Conservation (phyloP, 2,329 filamentous ascomycete genomes). For the Fusarium coffeatum region DNA sequence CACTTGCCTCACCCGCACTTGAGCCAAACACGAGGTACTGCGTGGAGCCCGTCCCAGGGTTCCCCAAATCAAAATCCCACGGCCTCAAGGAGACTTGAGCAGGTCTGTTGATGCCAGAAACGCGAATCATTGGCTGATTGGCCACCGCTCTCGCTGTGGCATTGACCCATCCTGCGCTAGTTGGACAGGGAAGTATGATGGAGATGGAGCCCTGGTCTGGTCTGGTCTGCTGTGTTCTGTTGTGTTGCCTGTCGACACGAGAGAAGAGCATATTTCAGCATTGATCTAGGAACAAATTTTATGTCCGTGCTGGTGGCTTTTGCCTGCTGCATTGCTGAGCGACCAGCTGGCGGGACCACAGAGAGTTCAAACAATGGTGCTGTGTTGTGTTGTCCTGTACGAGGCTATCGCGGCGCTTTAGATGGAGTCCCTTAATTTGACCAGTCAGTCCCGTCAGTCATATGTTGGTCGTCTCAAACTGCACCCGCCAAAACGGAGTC, state of each 20-base stretch:
- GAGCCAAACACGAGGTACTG: constrained; percentile 45
- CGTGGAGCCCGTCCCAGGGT: constrained; percentile 47
- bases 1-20: constrained; percentile 35
- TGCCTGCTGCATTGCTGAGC: constrained; percentile 26
- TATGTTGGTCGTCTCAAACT: constrained; percentile 26
- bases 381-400: constrained; percentile 36
- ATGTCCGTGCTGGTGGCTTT: constrained; percentile 35
- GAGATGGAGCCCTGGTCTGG: constrained; percentile 40
- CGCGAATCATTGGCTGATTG: constrained; percentile 44
- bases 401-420: constrained; percentile 20
- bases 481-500: constrained; percentile 16
- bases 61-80: constrained; percentile 48
- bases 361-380: constrained; percentile 36
- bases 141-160: constrained; percentile 39
- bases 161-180: constrained; percentile 49
- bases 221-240: constrained; percentile 1
- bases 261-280: constrained; percentile 6
- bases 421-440: constrained; percentile 36
- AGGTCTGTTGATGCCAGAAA: constrained; percentile 48
- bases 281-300: constrained; percentile 30
- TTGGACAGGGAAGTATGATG: constrained; percentile 7
- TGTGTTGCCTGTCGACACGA: constrained; percentile 2
- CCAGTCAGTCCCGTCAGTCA: constrained; percentile 10
- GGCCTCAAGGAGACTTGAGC: constrained; percentile 42
- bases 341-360: constrained; percentile 24